Conservation (phyloP, 2,329 filamentous ascomycete species). For the Aspergillus ustus region DNA sequence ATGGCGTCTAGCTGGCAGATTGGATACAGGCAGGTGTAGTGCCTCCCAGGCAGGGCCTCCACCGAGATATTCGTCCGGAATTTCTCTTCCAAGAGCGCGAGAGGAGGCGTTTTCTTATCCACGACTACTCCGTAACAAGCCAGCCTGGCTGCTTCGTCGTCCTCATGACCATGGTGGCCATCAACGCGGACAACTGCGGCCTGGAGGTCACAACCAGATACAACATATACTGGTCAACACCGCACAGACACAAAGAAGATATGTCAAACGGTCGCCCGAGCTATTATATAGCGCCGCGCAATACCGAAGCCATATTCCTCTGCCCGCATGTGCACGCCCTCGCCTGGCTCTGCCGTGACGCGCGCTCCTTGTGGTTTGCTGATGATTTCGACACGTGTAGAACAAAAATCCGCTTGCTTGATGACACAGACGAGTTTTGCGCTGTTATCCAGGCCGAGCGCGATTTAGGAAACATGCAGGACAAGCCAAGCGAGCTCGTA, state of each 20-base stretch:
- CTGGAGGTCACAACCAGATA: conserved; percentile 8
- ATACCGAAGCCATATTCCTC: not conserved
- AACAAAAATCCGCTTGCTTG: not conserved
- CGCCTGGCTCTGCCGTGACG: not conserved
- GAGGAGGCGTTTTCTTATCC: not conserved
- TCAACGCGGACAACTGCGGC: conserved; percentile 1
- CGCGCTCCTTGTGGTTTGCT: not conserved
- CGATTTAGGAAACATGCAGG: not conserved
- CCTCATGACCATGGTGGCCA: not conserved
- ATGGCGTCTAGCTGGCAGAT: not conserved
- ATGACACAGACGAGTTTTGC: not conserved
- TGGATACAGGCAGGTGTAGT: conserved; percentile 11
- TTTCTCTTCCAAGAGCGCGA: not conserved
- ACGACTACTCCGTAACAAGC: conserved; percentile 5
- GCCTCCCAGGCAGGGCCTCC: not conserved
- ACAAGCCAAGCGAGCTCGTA: not conserved
- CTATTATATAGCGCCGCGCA: conserved; percentile 3
- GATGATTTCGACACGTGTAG: not conserved
- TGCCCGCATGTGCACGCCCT: conserved; percentile 6
- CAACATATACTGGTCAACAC: conserved; percentile 3
- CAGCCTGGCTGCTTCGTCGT: not conserved
- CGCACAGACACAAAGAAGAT: not conserved
- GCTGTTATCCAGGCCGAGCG: conserved; percentile 3
- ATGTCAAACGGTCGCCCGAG: not conserved
- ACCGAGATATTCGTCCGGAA: not conserved